phyloP scores from a whole-genome alignment of 2,329 filamentous ascomycete genomes.

The Aspergillus sp. region DNA sequence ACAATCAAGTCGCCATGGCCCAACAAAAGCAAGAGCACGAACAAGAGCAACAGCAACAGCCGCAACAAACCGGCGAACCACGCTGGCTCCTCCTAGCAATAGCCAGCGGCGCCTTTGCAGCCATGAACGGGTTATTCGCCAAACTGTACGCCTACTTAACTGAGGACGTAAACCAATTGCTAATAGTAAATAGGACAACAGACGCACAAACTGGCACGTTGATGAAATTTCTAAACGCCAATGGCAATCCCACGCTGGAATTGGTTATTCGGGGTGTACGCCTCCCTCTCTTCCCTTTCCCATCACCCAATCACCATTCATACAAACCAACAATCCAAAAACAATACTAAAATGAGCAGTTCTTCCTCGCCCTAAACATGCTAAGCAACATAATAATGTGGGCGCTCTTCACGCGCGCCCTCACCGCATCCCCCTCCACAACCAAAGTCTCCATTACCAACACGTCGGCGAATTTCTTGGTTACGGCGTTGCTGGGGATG shows the following conservation, averaged over 20 bases:
- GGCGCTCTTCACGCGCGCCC: constrained; percentile 57
- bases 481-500: constrained; percentile 54
- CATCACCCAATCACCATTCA: background rate
- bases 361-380: constrained; percentile 56
- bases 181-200: constrained; percentile 45
- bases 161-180: background rate
- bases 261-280: constrained; percentile 47
- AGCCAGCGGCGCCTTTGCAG: constrained; percentile 56
- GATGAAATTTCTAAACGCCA: constrained; percentile 40
- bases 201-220: constrained; percentile 52
- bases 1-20: background rate
- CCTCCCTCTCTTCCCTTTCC: constrained; percentile 6
- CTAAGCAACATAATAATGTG: constrained; percentile 60
- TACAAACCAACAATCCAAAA: constrained; percentile 10
- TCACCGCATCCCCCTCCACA: constrained; percentile 54
- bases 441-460: constrained; percentile 59
- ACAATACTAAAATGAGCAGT: constrained; percentile 26
- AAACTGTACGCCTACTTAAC: constrained; percentile 46
- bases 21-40: constrained; percentile 4
- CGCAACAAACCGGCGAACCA: constrained; percentile 9
- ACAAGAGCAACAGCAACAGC: constrained; percentile 1
- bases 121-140: constrained; percentile 60
- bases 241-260: constrained; percentile 39
- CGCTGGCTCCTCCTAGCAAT: constrained; percentile 52
- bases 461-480: constrained; percentile 57